A percentile compares a stretch with the other conserved stretches of the same genome.
Conservation (phyloP, 495 filamentous ascomycete species). For the Neurospora sp. region DNA sequence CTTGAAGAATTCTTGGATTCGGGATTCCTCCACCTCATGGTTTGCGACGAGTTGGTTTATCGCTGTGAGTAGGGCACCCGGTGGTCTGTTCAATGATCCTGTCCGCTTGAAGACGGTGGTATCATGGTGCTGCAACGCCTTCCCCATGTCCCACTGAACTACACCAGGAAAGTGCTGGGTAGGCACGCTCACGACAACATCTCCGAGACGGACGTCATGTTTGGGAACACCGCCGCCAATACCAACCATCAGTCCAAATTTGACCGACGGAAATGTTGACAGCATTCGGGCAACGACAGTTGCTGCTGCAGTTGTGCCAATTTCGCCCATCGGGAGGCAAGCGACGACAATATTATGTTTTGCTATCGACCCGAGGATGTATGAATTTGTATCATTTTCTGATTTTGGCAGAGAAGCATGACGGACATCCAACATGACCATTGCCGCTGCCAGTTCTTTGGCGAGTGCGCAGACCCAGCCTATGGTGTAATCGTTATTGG, state of each 20-base stretch:
- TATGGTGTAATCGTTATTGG: neutral
- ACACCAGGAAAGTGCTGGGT: neutral
- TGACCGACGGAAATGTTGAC: neutral
- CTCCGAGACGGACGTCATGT: neutral
- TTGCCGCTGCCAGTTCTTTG: neutral
- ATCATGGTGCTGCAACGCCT: neutral
- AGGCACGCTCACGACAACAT: neutral
- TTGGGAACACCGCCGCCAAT: neutral
- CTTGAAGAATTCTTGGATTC: neutral
- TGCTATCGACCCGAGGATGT: neutral
- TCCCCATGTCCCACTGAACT: neutral
- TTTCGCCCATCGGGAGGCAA: neutral
- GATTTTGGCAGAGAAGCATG: neutral
- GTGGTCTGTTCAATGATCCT: neutral
- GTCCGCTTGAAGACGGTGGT: neutral
- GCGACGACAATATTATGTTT: neutral
- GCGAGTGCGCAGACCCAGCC: neutral
- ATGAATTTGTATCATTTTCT: neutral
- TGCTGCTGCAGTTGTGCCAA: neutral
- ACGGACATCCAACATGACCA: neutral
- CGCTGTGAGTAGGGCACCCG: neutral
- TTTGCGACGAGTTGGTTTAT: neutral
- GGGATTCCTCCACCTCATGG: neutral
- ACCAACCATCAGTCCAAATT: neutral
- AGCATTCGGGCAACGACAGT: neutral